phyloP scores from a whole-genome alignment of 306 rosid species.

The Bauhinia variegata region DNA sequence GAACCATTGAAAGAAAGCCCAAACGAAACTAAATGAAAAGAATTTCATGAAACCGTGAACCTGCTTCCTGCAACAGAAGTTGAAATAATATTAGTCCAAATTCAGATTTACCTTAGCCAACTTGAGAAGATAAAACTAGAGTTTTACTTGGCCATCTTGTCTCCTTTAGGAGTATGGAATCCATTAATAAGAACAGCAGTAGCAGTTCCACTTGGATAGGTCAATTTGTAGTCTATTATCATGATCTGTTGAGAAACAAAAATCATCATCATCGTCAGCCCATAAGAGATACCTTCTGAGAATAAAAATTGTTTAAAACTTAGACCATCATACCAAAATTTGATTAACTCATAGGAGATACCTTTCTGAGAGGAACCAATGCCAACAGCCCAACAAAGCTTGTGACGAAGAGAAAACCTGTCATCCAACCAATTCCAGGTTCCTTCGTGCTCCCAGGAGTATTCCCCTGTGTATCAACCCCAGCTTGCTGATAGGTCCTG shows the following conservation, averaged over 20 bases:
- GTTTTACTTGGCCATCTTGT: constrained; percentile 79
- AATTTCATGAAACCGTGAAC: constrained; percentile 75
- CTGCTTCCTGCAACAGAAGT: constrained; percentile 70
- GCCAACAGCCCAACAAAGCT: constrained; percentile 92
- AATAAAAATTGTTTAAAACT: constrained; percentile 12
- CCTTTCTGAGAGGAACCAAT: constrained; percentile 96
- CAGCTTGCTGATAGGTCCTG: constrained; percentile 85
- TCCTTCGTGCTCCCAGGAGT: constrained; percentile 80
- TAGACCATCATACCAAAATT: neutral
- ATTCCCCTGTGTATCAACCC: constrained; percentile 77
- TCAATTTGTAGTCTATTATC: constrained; percentile 87
- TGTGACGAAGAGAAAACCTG: constrained; percentile 84
- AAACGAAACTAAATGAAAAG: constrained; percentile 78
- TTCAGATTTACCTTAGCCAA: constrained; percentile 22
- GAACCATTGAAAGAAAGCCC: constrained; percentile 98
- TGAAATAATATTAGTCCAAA: constrained; percentile 35
- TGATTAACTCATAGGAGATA: constrained; percentile 20
- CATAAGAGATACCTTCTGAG: neutral
- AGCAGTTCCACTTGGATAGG: constrained; percentile 98
- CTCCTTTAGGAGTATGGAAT: constrained; percentile 91
- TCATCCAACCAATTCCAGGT: constrained; percentile 94
- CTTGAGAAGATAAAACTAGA: constrained; percentile 11
- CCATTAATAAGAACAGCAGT: constrained; percentile 98
- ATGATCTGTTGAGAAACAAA: constrained; percentile 68
- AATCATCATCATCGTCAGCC: constrained; percentile 20